Evolutionary conservation across 768 basidiomycete species (phyloP), one percentile per base, ranked within the genome.

Genomic region (Xerocomellus chrysenteron): DNA sequence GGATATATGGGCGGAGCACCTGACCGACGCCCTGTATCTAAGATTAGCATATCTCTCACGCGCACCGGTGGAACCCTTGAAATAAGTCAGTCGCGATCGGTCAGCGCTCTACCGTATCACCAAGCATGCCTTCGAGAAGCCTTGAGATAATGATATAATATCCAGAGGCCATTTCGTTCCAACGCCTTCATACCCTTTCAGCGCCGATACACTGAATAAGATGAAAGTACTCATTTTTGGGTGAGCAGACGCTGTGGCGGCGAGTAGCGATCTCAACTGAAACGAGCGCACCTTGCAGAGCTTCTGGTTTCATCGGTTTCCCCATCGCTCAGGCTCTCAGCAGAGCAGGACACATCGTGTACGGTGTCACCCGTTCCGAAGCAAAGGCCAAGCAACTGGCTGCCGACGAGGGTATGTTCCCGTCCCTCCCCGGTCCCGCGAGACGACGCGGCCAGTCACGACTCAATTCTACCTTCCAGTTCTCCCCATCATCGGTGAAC

Each of bases 271-370:
- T 54, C 17, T 1, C 33, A 1, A 17, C 54, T 57, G 39, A 57
- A 21, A 21, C 21, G 21, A 21, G 21, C 36, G 4, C 9, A 12
- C 28, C 12, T 16, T 16, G 3, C 17, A 73, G 72, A 39, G 71
- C 71, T 26, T 69, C 68, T 21, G 71, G 74, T 30, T 73, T 62
- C 55, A 63, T 73, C 33, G 72, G 71, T 8, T 37, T 63, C 7
- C 68, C 73, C n/a, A 58, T 68, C 16, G 60, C 72, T n/a, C 66
- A 70, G 47, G 74, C 74, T 4, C 68, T 73, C 32, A 65, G 69
- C 13, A 61, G 73, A 46, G 69, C 63, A 6, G 74, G 74, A 0
- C 73, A 75, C 45, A 69, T 62, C 33, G 73, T 74, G 11, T 73
- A 73, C 36, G 73, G 74, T 2, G 52, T 61, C 16, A 74, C 73